Conservation (phyloP, 805 yeast genomes). For the Saccharomycopsis guyanensis region DNA sequence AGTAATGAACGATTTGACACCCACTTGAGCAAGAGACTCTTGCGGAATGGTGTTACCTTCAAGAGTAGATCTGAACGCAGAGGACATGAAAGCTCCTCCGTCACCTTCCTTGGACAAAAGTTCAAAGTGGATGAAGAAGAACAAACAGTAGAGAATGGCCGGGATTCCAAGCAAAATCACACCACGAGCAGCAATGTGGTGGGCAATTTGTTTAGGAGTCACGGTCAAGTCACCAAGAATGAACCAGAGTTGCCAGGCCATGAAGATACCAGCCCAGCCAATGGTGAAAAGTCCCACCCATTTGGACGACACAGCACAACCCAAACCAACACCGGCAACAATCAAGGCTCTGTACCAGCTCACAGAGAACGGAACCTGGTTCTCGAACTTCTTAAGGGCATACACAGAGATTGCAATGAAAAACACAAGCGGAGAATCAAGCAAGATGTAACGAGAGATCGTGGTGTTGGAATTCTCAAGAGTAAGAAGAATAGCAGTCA, state of each 20-base stretch:
- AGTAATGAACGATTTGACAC: conserved; percentile 61
- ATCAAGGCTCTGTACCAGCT: conserved; percentile 53
- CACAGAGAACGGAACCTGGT: conserved; percentile 50
- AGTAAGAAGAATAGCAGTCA: conserved; percentile 48
- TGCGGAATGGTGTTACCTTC: conserved; percentile 53
- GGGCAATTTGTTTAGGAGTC: conserved; percentile 34
- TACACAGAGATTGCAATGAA: conserved; percentile 68
- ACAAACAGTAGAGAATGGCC: conserved; percentile 41
- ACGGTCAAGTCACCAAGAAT: conserved; percentile 61
- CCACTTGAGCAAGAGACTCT: conserved; percentile 56
- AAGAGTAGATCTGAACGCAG: conserved; percentile 63
- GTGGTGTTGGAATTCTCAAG: conserved; percentile 62
- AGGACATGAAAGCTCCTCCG: conserved; percentile 63
- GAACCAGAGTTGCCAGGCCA: conserved; percentile 61
- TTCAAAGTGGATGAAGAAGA: conserved; percentile 58
- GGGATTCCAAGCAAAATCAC: conserved; percentile 52
- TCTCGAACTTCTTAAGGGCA: conserved; percentile 58
- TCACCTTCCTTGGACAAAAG: conserved; percentile 56
- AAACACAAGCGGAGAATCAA: conserved; percentile 70
- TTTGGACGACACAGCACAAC: conserved; percentile 66
- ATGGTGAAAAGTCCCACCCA: conserved; percentile 75
- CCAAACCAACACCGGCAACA: conserved; percentile 63
- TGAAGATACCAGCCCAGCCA: conserved; percentile 65
- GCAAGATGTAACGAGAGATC: conserved; percentile 63
- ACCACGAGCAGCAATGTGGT: conserved; percentile 46